phyloP scores from a whole-genome alignment of 2,329 filamentous ascomycete species.

The Aspergillus terreus region DNA sequence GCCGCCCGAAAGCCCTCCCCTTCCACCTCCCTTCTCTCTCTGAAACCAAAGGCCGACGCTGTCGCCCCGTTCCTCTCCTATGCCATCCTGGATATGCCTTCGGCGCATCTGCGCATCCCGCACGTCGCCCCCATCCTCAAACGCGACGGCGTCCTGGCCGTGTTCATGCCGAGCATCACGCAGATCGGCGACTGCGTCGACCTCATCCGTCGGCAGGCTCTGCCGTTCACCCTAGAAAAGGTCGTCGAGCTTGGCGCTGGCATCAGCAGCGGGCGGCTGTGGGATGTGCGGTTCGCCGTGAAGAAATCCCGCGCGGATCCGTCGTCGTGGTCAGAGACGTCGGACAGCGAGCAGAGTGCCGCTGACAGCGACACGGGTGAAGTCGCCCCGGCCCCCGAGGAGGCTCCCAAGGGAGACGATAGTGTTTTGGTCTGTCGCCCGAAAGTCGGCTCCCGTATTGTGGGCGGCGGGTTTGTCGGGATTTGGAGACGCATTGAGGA shows the following conservation, averaged over 20 bases:
- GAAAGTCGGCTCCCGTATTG: conserved; percentile 45
- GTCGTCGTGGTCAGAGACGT: conserved; percentile 23
- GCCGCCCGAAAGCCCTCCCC: conserved; percentile 26
- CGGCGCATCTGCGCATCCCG: conserved; percentile 50
- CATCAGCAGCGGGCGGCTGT: conserved; percentile 44
- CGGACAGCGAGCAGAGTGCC: conserved; percentile 6
- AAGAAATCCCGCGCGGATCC: conserved; percentile 35
- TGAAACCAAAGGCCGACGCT: conserved; percentile 10
- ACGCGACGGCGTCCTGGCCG: conserved; percentile 60
- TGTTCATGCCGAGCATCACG: conserved; percentile 75
- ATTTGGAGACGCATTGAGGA: conserved; percentile 45
- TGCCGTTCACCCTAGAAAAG: conserved; percentile 51
- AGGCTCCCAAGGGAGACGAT: conserved; percentile 21
- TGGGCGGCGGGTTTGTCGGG: conserved; percentile 51
- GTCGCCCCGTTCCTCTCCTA: conserved; percentile 64
- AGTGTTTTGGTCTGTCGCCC: conserved; percentile 51
- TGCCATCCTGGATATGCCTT: conserved; percentile 70
- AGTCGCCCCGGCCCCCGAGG: too few relatives aligned
- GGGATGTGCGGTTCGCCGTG: conserved; percentile 44
- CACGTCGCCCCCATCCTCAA: conserved; percentile 53
- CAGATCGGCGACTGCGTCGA: conserved; percentile 67
- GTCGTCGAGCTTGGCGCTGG: conserved; percentile 45
- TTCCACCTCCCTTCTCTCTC: conserved; percentile 15
- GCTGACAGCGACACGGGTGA: too few relatives aligned
- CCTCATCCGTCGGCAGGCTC: conserved; percentile 48